Evolutionary conservation across 805 yeast genomes (phyloP).

Genomic region (Candida xiaguanensis): DNA sequence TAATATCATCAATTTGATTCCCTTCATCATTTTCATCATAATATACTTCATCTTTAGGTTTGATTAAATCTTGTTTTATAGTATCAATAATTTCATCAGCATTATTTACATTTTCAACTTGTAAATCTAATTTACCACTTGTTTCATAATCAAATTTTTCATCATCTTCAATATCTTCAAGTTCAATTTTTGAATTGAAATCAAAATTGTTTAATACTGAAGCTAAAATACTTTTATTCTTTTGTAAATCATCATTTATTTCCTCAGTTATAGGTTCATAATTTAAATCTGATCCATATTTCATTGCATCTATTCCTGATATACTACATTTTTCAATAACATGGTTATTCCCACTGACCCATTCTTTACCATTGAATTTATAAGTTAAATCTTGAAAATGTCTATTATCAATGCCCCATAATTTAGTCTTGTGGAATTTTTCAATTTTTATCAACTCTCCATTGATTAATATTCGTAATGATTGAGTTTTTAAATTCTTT

Average conservation of each 20-base stretch:
- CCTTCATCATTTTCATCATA: slow-evolving; percentile 41
- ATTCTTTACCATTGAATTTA: slow-evolving; percentile 58
- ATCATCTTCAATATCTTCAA: slow-evolving; percentile 29
- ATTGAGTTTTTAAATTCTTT: slow-evolving; percentile 40
- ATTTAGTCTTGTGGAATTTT: slow-evolving; percentile 66
- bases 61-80: slow-evolving; percentile 18
- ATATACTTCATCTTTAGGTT: slow-evolving; percentile 27
- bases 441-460: slow-evolving; percentile 51
- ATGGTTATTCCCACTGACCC: slow-evolving; percentile 81
- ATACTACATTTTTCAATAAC: slow-evolving; percentile 55
- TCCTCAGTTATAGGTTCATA: no score
- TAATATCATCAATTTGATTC: slow-evolving; percentile 35
- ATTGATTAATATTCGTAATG: slow-evolving; percentile 61
- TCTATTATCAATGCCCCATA: slow-evolving; percentile 87
- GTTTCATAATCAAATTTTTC: slow-evolving; percentile 34
- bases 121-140: slow-evolving; percentile 22
- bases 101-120: slow-evolving; percentile 16
- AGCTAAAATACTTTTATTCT: slow-evolving; percentile 30
- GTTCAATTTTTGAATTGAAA: slow-evolving; percentile 33
- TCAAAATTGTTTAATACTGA: slow-evolving; percentile 28
- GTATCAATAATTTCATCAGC: slow-evolving; percentile 19
- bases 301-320: slow-evolving; percentile 19
- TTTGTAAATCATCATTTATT: slow-evolving; percentile 15
- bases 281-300: no score
- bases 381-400: slow-evolving; percentile 61